Evolutionary conservation across 2,329 filamentous ascomycete genomes (phyloP).

Genomic region (Aaosphaeria pasadenensis): DNA sequence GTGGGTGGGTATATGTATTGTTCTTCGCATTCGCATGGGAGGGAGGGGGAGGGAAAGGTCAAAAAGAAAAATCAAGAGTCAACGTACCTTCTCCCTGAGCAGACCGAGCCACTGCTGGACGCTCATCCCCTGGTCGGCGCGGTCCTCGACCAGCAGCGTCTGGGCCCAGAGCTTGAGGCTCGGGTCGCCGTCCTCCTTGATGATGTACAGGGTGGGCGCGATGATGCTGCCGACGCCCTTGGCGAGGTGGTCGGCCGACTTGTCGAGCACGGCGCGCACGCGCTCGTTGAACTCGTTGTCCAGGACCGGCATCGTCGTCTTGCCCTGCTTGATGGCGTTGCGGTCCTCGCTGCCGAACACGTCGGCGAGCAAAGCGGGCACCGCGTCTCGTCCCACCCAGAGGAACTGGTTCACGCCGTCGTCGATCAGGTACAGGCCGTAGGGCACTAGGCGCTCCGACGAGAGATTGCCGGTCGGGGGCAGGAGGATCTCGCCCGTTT

Average conservation of each 20-base stretch:
- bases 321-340: conserved; percentile 83
- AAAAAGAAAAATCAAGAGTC: too few species aligned
- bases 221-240: conserved; percentile 89
- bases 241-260: conserved; percentile 82
- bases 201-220: conserved; percentile 91
- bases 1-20: too few species aligned
- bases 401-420: conserved; percentile 97
- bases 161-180: conserved; percentile 95
- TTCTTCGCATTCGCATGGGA: conserved; percentile 10
- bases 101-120: conserved; percentile 90
- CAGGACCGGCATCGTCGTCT: conserved; percentile 78
- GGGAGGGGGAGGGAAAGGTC: too few species aligned
- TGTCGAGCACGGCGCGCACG: conserved; percentile 83
- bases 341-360: conserved; percentile 88
- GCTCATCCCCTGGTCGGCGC: conserved; percentile 82
- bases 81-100: conserved; percentile 83
- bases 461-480: conserved; percentile 83
- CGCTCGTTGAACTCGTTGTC: conserved; percentile 97
- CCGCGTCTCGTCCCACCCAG: conserved; percentile 93
- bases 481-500: conserved; percentile 84
- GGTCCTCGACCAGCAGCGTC: conserved; percentile 90
- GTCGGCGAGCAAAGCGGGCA: conserved; percentile 82
- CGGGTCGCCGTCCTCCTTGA: conserved; percentile 93
- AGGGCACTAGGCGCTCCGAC: conserved; percentile 81
- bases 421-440: conserved; percentile 93